phyloP scores from a whole-genome alignment of 2,329 filamentous ascomycete genomes.

The Cyphellophora attinorum region DNA sequence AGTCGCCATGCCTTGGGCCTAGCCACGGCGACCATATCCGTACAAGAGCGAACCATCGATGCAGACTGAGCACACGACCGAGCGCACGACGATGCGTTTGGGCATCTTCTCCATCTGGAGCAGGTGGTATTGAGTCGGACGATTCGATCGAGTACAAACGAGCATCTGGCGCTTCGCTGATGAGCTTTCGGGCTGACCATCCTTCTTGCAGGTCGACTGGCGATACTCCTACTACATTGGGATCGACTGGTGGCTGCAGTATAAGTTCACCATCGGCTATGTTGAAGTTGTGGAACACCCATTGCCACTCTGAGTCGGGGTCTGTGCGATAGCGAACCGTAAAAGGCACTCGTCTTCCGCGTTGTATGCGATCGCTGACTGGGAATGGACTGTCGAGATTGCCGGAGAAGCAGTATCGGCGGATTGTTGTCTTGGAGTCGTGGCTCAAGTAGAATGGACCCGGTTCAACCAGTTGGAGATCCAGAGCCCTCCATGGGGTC shows the following conservation, averaged over 20 bases:
- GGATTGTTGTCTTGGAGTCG: conserved; percentile 8
- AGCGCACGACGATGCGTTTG: conserved; percentile 39
- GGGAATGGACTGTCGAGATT: conserved; percentile 16
- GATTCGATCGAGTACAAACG: conserved; percentile 28
- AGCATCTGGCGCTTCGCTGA: conserved; percentile 32
- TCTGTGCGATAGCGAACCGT: conserved; percentile 34
- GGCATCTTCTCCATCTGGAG: conserved; percentile 41
- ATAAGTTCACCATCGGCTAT: conserved; percentile 33
- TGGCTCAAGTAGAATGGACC: conserved; percentile 18
- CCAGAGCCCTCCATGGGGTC: conserved; percentile 45
- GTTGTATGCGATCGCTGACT: conserved; percentile 13
- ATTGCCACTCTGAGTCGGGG: conserved; percentile 30
- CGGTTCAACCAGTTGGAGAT: conserved; percentile 36
- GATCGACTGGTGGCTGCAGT: conserved; percentile 21
- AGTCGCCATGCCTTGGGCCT: conserved; percentile 72
- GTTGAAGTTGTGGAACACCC: conserved; percentile 32
- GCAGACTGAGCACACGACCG: conserved; percentile 40
- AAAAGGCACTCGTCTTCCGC: conserved; percentile 24
- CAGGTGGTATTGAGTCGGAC: conserved; percentile 38
- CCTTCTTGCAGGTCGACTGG: conserved; percentile 26
- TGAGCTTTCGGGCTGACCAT: conserved; percentile 24
- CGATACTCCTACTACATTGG: conserved; percentile 17
- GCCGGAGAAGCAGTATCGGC: conserved; percentile 24
- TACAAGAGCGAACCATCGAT: conserved; percentile 73
- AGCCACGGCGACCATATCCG: conserved; percentile 72